These are phyloP conservation scores for Podila minutissima DNA, from an alignment of 192 early-diverging fungal genomes.

Conservation along the genomic window DNA sequence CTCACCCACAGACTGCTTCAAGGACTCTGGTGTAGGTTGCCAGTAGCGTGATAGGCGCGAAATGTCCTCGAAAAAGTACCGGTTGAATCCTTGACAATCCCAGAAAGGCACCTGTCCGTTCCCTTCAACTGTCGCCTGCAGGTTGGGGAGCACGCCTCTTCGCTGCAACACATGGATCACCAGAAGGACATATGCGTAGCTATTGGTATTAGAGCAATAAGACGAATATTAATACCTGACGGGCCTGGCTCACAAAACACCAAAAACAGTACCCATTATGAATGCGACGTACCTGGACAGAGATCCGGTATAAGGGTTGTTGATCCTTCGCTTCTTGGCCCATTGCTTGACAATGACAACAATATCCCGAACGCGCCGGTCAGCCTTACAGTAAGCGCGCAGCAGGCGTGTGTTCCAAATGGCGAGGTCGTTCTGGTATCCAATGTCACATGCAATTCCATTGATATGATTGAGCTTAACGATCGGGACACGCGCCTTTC, in stretches of 20 bases:
- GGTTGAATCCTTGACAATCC: constrained; percentile 48
- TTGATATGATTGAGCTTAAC: constrained; percentile 49
- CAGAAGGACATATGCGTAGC: constrained; percentile 52
- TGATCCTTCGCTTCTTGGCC: constrained; percentile 51
- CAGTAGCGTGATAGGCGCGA: constrained; percentile 20
- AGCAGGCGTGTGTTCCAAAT: constrained; percentile 54
- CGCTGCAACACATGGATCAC: constrained; percentile 43
- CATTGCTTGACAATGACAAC: constrained; percentile 50
- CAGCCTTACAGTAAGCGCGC: constrained; percentile 43
- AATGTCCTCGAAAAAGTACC: constrained; percentile 50
- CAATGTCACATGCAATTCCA: constrained; percentile 52
- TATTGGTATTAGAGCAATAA: neutral
- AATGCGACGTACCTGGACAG: constrained; percentile 32
- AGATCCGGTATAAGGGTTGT: constrained; percentile 46
- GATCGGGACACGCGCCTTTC: constrained; percentile 39
- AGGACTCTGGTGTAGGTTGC: constrained; percentile 41
- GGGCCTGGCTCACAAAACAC: no score
- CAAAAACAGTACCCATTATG: no score
- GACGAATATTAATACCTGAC: neutral
- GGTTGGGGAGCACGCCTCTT: constrained; percentile 45
- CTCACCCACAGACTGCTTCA: constrained; percentile 27
- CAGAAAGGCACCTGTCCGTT: constrained; percentile 35
- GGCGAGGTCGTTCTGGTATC: constrained; percentile 46
- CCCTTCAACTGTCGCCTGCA: constrained; percentile 41
- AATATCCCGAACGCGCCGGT: constrained; percentile 45